Percentiles rank a stretch among this genome's conserved stretches.
Evolutionary conservation across 2,329 filamentous ascomycete genomes (phyloP).

Genomic region (Aphanocladium album): DNA sequence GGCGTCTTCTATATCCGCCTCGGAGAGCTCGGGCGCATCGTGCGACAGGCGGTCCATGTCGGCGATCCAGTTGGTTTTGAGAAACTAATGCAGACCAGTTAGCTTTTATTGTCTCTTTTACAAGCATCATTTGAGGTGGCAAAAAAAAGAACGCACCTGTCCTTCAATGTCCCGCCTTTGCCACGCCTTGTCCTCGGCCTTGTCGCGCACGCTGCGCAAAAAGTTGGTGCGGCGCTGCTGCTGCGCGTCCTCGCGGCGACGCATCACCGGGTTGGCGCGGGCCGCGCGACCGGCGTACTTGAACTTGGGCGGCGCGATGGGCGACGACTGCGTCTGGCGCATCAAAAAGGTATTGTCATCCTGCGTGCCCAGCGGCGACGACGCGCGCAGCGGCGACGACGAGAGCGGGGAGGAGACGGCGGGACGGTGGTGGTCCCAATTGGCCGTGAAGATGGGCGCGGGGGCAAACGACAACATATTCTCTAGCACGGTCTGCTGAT

Average conservation of each 20-base stretch:
- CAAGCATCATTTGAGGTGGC: no score
- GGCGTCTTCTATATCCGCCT: conserved; percentile 49
- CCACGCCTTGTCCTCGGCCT: conserved; percentile 55
- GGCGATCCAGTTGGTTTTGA: conserved; percentile 31
- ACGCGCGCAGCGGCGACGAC: conserved; percentile 53
- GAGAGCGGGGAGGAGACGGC: conserved; percentile 51
- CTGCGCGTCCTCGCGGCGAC: conserved; percentile 55
- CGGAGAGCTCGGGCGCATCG: conserved; percentile 37
- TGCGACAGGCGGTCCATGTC: conserved; percentile 28
- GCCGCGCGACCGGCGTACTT: conserved; percentile 50
- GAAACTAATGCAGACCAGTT: conserved; percentile 24
- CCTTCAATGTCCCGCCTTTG: conserved; percentile 59
- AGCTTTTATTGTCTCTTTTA: neutral
- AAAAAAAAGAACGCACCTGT: conserved; percentile 27
- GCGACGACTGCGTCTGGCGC: conserved; percentile 41
- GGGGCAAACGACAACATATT: conserved; percentile 40
- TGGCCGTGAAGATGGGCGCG: conserved; percentile 38
- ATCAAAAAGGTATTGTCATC: conserved; percentile 37
- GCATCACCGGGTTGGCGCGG: conserved; percentile 59
- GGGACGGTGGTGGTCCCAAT: conserved; percentile 41
- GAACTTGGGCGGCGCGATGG: conserved; percentile 36
- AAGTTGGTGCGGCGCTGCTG: conserved; percentile 64
- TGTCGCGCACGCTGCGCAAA: conserved; percentile 59
- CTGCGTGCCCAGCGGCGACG: conserved; percentile 41
- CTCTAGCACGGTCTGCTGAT: conserved; percentile 16